phyloP scores from a whole-genome alignment of 225 moss, liverwort and hornwort genomes.

The Marchantia polymorpha region DNA sequence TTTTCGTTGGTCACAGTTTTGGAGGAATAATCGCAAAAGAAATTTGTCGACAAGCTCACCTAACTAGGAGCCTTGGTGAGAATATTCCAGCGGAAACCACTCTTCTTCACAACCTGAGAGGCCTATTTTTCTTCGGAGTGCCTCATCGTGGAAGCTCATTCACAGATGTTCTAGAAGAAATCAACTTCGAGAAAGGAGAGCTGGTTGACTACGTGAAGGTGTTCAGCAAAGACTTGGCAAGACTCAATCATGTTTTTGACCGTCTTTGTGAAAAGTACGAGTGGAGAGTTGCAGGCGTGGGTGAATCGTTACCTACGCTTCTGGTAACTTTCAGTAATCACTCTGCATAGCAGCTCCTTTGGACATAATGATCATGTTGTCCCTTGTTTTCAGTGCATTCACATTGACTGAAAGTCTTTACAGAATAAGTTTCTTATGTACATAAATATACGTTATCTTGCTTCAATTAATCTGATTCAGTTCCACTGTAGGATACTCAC shows the following conservation, averaged over 20 bases:
- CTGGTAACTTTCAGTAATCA: neutral
- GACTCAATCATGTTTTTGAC: neutral
- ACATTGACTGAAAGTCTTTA: too few relatives aligned
- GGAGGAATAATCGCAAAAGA: neutral
- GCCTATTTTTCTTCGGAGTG: neutral
- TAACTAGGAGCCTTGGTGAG: neutral
- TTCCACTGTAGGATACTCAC: too few relatives aligned
- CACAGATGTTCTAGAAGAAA: neutral
- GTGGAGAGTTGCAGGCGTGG: neutral
- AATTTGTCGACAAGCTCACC: neutral
- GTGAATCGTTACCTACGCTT: conserved; percentile 2
- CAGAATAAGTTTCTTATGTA: too few relatives aligned
- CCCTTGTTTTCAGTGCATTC: too few relatives aligned
- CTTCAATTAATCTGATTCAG: too few relatives aligned
- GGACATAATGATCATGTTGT: too few relatives aligned
- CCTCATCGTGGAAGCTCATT: neutral
- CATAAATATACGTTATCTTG: too few relatives aligned
- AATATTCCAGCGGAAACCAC: too few relatives aligned
- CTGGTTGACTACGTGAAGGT: neutral
- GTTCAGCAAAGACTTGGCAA: neutral
- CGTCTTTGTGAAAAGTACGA: neutral
- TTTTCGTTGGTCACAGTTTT: conserved; percentile 10
- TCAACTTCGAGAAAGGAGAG: neutral
- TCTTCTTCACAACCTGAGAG: neutral
- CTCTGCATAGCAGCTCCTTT: too few relatives aligned